Percentiles rank a stretch among this genome's conserved stretches.
Evolutionary conservation across 805 yeast species (phyloP).

Genomic region (Candida peoriensis): DNA sequence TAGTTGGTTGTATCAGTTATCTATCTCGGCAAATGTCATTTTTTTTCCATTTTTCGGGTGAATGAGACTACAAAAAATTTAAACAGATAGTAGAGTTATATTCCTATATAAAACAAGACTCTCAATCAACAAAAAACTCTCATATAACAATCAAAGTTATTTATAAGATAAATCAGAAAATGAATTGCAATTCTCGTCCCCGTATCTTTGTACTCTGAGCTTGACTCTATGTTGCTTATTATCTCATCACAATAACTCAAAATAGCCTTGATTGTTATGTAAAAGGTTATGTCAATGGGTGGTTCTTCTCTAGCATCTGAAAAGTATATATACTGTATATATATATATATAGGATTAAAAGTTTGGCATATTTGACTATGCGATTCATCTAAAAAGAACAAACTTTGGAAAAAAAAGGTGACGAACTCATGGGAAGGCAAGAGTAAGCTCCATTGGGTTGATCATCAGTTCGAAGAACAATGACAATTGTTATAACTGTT

Average conservation of each 20-base stretch:
- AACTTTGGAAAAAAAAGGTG: slow-evolving; percentile 16
- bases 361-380: slow-evolving; percentile 68
- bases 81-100: slow-evolving; percentile 13
- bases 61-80: too few species aligned
- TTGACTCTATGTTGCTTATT: slow-evolving; percentile 84
- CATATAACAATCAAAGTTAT: not conserved
- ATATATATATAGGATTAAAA: slow-evolving; percentile 21
- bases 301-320: not conserved
- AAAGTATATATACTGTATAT: too few species aligned
- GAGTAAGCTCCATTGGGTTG: slow-evolving; percentile 90
- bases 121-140: not conserved
- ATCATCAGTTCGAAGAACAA: slow-evolving; percentile 11
- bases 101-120: slow-evolving; percentile 14
- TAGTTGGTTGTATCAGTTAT: too few species aligned
- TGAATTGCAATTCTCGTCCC: slow-evolving; percentile 68
- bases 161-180: slow-evolving; percentile 13
- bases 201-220: slow-evolving; percentile 60
- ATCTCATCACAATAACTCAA: slow-evolving; percentile 56
- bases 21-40: too few species aligned
- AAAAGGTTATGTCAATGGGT: too few species aligned
- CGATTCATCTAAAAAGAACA: slow-evolving; percentile 24
- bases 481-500: slow-evolving; percentile 70
- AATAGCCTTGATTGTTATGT: too few species aligned
- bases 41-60: too few species aligned
- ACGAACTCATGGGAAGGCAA: slow-evolving; percentile 61